Evolutionary conservation across 192 early-diverging fungal species (phyloP).

Genomic region (Podochytrium sp.): DNA sequence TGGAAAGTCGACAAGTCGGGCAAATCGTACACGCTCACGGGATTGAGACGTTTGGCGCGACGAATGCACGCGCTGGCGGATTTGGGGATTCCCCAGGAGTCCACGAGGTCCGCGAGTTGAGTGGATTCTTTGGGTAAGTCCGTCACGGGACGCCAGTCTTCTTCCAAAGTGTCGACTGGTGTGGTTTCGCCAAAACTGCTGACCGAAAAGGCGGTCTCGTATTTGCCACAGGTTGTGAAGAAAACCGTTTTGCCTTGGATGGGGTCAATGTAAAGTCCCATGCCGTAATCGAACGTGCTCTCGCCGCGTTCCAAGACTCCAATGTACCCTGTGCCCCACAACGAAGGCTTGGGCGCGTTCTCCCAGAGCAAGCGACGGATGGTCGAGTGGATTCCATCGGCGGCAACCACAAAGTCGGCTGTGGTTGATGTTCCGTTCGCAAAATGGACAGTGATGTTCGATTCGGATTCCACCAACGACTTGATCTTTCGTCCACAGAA

Average conservation of each 20-base stretch:
- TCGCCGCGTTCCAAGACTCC: neutral
- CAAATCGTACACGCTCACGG: constrained; percentile 19
- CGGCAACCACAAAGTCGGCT: constrained; percentile 12
- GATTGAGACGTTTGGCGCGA: neutral
- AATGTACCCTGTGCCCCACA: constrained; percentile 12
- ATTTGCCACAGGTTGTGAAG: constrained; percentile 4
- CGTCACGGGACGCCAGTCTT: constrained; percentile 8
- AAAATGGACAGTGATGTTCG: constrained; percentile 16
- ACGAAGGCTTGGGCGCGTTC: neutral
- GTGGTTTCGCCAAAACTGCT: constrained; percentile 31
- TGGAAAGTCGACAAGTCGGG: neutral
- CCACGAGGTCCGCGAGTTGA: neutral
- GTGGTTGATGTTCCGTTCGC: neutral
- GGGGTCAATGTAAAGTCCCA: neutral
- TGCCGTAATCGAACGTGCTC: neutral
- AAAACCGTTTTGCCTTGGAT: neutral
- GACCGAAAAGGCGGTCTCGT: neutral
- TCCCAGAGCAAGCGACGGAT: neutral
- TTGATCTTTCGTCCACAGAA: too few relatives aligned
- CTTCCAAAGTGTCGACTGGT: neutral
- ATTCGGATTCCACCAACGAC: too few relatives aligned
- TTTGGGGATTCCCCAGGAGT: neutral
- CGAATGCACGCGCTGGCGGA: neutral
- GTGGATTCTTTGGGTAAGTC: constrained; percentile 11
- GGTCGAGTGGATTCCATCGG: constrained; percentile 18